These are phyloP conservation scores for Coemansia sp. DNA, from an alignment of 192 early-diverging fungal genomes.

Conservation along the genomic window DNA sequence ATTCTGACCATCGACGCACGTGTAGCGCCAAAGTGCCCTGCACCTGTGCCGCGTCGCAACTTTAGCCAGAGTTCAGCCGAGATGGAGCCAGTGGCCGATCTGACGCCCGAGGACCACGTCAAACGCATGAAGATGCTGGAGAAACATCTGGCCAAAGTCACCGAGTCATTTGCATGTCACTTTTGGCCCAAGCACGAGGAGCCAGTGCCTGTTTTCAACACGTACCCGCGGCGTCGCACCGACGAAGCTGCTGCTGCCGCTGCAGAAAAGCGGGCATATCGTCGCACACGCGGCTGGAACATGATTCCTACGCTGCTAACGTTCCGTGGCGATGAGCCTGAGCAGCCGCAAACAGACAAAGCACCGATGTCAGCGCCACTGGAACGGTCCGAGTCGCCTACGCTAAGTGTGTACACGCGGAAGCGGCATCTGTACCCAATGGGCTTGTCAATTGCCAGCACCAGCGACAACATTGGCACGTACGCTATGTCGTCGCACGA, in stretches of 20 bases:
- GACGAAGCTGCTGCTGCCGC: conserved; percentile 25
- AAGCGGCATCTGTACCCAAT: conserved; percentile 52
- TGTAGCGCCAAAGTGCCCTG: conserved; percentile 33
- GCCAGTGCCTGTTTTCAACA: conserved; percentile 32
- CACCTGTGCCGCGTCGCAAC: conserved; percentile 23
- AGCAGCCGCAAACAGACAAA: conserved; percentile 10
- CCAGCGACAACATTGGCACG: conserved; percentile 17
- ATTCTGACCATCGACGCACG: conserved; percentile 53
- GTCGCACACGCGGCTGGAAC: conserved; percentile 49
- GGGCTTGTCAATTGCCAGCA: conserved; percentile 43
- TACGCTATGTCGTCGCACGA: conserved; percentile 40
- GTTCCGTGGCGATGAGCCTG: conserved; percentile 22
- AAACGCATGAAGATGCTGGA: conserved; percentile 52
- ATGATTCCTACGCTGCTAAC: conserved; percentile 53
- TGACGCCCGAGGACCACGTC: conserved; percentile 46
- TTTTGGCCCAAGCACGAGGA: conserved; percentile 53
- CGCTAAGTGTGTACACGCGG: conserved; percentile 29
- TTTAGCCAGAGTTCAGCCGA: conserved; percentile 36
- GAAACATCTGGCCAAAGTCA: conserved; percentile 49
- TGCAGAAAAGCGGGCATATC: conserved; percentile 12
- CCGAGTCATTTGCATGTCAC: conserved; percentile 47
- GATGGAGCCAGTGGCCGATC: conserved; percentile 2
- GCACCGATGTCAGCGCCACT: conserved; percentile 8
- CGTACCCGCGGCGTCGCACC: conserved; percentile 41
- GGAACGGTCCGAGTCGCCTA: conserved; percentile 45